Evolutionary conservation across 1,284 basidiomycete species (phyloP).

Genomic region (Trametes polyzona): DNA sequence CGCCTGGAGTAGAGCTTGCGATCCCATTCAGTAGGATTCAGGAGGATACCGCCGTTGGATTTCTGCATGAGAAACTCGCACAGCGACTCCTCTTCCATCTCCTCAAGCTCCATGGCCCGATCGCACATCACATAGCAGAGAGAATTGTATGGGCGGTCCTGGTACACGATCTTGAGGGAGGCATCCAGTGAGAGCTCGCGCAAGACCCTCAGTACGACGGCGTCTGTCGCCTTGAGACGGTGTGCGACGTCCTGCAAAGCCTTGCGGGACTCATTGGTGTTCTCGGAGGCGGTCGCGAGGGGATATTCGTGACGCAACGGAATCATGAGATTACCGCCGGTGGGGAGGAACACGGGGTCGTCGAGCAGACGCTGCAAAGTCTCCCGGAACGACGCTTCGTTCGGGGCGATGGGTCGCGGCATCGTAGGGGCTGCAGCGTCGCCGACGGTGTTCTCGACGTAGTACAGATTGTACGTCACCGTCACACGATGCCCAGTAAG

Average conservation of each 20-base stretch:
- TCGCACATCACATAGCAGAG: constrained; percentile 3
- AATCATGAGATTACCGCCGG: constrained; percentile 43
- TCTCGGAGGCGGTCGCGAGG: not conserved
- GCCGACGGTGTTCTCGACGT: too few species aligned
- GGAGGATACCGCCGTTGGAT: not conserved
- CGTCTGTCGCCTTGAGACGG: constrained; percentile 34
- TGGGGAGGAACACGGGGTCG: constrained; percentile 32
- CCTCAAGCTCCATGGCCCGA: not conserved
- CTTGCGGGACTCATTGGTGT: not conserved
- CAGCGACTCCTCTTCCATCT: not conserved
- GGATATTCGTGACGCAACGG: constrained; percentile 42
- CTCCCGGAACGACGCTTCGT: constrained; percentile 10
- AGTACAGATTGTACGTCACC: constrained; percentile 46
- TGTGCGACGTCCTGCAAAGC: constrained; percentile 1
- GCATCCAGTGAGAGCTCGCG: constrained; percentile 15
- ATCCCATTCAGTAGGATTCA: not conserved
- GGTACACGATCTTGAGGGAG: constrained; percentile 18
- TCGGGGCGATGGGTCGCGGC: not conserved
- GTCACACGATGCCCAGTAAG: constrained; percentile 45
- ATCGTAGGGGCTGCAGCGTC: too few species aligned
- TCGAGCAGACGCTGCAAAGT: constrained; percentile 30
- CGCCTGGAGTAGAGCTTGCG: too few species aligned
- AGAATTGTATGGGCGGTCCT: not conserved
- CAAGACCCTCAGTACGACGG: constrained; percentile 3
- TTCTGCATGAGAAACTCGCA: not conserved